A percentile compares a stretch with the other conserved stretches of the same genome.
Evolutionary conservation across 192 early-diverging fungal genomes (phyloP).

Genomic region (Dissophora globulifera): DNA sequence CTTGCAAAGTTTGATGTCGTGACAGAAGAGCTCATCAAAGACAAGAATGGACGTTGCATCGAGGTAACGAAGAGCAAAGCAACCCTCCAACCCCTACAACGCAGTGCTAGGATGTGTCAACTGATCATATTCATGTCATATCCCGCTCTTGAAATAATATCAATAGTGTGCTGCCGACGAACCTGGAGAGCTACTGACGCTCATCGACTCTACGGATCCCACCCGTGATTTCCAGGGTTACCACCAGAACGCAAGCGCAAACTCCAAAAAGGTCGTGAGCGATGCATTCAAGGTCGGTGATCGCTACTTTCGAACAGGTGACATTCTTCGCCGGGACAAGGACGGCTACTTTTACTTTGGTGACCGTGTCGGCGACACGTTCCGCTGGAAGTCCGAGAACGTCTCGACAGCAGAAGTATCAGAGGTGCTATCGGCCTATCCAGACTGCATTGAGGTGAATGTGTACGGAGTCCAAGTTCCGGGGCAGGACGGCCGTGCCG

Average conservation of each 20-base stretch:
- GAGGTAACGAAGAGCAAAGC: slow-evolving; percentile 25
- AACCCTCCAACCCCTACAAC: background rate
- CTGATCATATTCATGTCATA: too few species aligned
- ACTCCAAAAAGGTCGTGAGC: slow-evolving; percentile 62
- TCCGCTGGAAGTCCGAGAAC: slow-evolving; percentile 77
- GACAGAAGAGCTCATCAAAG: slow-evolving; percentile 64
- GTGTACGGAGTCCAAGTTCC: slow-evolving; percentile 75
- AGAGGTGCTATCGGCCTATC: slow-evolving; percentile 63
- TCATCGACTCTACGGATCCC: slow-evolving; percentile 37
- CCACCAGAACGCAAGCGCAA: slow-evolving; percentile 64
- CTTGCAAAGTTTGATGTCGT: slow-evolving; percentile 68
- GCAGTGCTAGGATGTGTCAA: background rate
- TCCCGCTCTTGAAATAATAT: too few species aligned
- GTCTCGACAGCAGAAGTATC: slow-evolving; percentile 71
- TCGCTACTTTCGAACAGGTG: slow-evolving; percentile 69
- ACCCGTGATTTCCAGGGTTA: slow-evolving; percentile 57
- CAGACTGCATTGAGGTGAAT: slow-evolving; percentile 71
- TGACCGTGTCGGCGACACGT: slow-evolving; percentile 79
- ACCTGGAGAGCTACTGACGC: slow-evolving; percentile 64
- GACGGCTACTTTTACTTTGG: slow-evolving; percentile 73
- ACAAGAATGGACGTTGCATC: slow-evolving; percentile 65
- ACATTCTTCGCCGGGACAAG: slow-evolving; percentile 64
- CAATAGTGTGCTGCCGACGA: slow-evolving; percentile 51
- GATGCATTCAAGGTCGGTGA: slow-evolving; percentile 75
- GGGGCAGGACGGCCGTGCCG: slow-evolving; percentile 72